phyloP scores from a whole-genome alignment of 2,329 filamentous ascomycete species.

The Ophiostoma angusticollis region DNA sequence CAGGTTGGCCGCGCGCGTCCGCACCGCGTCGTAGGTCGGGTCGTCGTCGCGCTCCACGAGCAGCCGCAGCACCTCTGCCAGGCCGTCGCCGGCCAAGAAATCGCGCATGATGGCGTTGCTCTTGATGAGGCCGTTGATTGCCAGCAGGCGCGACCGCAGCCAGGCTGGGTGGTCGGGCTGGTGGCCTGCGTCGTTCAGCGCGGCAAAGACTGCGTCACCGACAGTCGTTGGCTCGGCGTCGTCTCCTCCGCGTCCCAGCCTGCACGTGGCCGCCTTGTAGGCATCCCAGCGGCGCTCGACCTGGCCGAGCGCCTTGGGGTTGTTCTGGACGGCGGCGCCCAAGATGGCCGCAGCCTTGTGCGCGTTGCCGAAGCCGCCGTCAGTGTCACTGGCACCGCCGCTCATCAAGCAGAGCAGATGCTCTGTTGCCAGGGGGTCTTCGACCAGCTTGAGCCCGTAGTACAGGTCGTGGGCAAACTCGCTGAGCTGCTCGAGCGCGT shows the following conservation, averaged over 20 bases:
- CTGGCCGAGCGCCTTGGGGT: constrained; percentile 44
- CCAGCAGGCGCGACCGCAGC: constrained; percentile 30
- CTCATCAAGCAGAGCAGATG: constrained; percentile 45
- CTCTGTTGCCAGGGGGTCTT: constrained; percentile 39
- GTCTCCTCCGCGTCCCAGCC: background rate
- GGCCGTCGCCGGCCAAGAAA: constrained; percentile 43
- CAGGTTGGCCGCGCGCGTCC: constrained; percentile 43
- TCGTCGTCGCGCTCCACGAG: constrained; percentile 30
- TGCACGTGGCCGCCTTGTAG: constrained; percentile 28
- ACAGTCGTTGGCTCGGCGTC: constrained; percentile 15
- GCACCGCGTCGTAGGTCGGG: constrained; percentile 35
- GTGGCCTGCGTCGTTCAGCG: constrained; percentile 20
- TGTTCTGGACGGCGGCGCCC: constrained; percentile 49
- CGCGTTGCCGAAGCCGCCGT: constrained; percentile 22
- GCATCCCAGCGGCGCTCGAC: constrained; percentile 35
- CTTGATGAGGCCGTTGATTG: constrained; percentile 44
- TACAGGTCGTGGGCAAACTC: constrained; percentile 58
- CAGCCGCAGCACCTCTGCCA: constrained; percentile 40
- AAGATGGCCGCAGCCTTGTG: constrained; percentile 45
- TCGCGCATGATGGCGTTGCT: constrained; percentile 37
- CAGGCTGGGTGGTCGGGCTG: constrained; percentile 15
- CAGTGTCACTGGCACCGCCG: constrained; percentile 14
- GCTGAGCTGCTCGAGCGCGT: constrained; percentile 43
- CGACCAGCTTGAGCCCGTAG: constrained; percentile 51
- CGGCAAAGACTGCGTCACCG: constrained; percentile 29